Evolutionary conservation across 2,329 filamentous ascomycete genomes (phyloP).

Genomic region (Arthrobotrys iridis): DNA sequence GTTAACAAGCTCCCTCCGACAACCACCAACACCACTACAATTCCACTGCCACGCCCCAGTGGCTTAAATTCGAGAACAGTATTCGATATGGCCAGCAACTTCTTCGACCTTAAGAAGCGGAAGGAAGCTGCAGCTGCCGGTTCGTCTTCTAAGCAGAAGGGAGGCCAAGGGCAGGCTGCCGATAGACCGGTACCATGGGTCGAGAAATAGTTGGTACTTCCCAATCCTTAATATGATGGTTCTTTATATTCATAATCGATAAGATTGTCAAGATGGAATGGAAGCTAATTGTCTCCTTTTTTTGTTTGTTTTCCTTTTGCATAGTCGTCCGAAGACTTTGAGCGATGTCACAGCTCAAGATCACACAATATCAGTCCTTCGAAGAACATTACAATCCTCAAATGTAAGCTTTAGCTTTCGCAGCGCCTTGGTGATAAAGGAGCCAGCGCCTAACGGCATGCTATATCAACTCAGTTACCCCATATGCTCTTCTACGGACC

Average conservation of each 20-base stretch:
- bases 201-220: conserved; percentile 85
- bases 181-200: conserved; percentile 77
- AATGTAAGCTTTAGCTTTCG: conserved; percentile 70
- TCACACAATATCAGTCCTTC: conserved; percentile 91
- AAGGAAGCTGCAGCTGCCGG: conserved; percentile 75
- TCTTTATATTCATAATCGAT: no score
- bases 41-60: conserved; percentile 10
- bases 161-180: conserved; percentile 71
- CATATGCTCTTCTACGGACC: conserved; percentile 99
- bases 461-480: conserved; percentile 71
- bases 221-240: no score
- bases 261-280: not conserved
- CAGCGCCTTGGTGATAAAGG: not conserved
- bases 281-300: conserved; percentile 58
- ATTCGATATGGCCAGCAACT: conserved; percentile 62
- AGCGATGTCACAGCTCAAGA: conserved; percentile 97
- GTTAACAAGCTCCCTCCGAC: not conserved
- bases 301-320: not conserved
- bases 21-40: not conserved
- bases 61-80: not conserved
- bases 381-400: conserved; percentile 90
- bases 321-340: conserved; percentile 88
- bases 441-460: not conserved
- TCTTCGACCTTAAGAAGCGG: conserved; percentile 94
- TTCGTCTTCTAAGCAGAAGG: conserved; percentile 68